A percentile compares a stretch with the other conserved stretches of the same genome.
Conservation (phyloP, 495 filamentous ascomycete species). For the Thermothielavioides terrestris region DNA sequence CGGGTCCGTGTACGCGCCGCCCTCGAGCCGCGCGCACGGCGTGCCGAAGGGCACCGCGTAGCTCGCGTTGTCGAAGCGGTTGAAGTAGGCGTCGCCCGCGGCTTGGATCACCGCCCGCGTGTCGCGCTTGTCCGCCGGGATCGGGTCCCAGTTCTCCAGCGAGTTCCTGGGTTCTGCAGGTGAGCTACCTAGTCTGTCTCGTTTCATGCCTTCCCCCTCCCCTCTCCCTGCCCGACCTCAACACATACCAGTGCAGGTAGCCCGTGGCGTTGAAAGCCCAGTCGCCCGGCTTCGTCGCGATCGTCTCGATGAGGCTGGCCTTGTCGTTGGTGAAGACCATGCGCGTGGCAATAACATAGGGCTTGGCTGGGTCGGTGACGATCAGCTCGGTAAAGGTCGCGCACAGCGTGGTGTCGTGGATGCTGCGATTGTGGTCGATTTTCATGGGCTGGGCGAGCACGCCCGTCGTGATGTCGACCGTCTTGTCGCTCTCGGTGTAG, state of each 20-base stretch:
- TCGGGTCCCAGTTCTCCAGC: slow-evolving; percentile 37
- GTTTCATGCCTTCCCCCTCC: too few relatives aligned
- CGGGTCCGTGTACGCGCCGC: slow-evolving; percentile 35
- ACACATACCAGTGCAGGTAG: slow-evolving; percentile 30
- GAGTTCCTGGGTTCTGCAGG: slow-evolving; percentile 11
- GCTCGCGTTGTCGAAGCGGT: slow-evolving; percentile 34
- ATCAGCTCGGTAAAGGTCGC: slow-evolving; percentile 44
- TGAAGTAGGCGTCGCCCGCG: slow-evolving; percentile 40
- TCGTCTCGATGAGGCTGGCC: slow-evolving; percentile 31
- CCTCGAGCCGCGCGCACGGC: slow-evolving; percentile 42
- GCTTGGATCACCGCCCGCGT: slow-evolving; percentile 34
- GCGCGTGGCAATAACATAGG: slow-evolving; percentile 44
- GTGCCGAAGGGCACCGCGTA: slow-evolving; percentile 37
- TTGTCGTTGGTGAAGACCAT: slow-evolving; percentile 30
- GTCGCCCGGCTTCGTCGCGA: slow-evolving; percentile 36
- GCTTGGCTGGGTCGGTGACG: slow-evolving; percentile 31
- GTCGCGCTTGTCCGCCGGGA: slow-evolving; percentile 32
- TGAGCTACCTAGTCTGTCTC: background rate
- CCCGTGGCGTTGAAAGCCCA: slow-evolving; percentile 45
- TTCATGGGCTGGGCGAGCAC: slow-evolving; percentile 37
- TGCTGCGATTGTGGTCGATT: slow-evolving; percentile 41
- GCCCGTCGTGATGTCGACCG: slow-evolving; percentile 26
- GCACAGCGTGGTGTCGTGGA: slow-evolving; percentile 40
- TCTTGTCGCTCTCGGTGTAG: slow-evolving; percentile 36
- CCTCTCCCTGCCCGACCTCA: too few relatives aligned